Conservation (phyloP, 129 eudicot genomes). For the Lactuca sativa region DNA sequence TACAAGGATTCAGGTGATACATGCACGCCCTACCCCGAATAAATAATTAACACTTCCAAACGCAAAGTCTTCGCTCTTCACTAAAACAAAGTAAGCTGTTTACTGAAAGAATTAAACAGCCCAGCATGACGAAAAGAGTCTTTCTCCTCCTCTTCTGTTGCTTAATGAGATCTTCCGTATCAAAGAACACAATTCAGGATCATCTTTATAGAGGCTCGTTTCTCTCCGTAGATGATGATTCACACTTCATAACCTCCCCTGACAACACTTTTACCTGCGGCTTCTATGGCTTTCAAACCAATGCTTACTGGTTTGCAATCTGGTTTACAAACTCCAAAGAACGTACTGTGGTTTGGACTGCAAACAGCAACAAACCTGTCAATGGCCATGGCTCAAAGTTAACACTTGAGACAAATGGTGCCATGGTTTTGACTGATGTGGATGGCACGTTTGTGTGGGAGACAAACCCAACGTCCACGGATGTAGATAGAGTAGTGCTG, state of each 20-base stretch:
- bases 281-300: constrained; percentile 34
- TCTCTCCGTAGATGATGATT: constrained; percentile 30
- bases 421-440: constrained; percentile 39
- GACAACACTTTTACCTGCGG: constrained; percentile 50
- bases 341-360: constrained; percentile 53
- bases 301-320: constrained; percentile 42
- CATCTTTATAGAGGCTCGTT: constrained; percentile 21
- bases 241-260: constrained; percentile 33
- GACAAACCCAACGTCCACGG: constrained; percentile 37
- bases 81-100: not conserved
- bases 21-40: not conserved
- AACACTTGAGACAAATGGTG: constrained; percentile 37
- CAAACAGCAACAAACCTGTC: constrained; percentile 50
- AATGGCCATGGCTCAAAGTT: constrained; percentile 45
- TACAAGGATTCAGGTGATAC: no score
- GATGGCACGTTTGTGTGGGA: constrained; percentile 47
- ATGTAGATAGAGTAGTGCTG: constrained; percentile 34
- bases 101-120: not conserved
- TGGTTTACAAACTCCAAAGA: constrained; percentile 28
- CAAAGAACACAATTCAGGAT: not conserved
- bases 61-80: not conserved
- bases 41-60: no score
- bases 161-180: constrained; percentile 1
- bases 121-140: not conserved
- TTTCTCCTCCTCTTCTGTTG: not conserved